Conservation (phyloP, 306 rosid species). For the Betula pendula region DNA sequence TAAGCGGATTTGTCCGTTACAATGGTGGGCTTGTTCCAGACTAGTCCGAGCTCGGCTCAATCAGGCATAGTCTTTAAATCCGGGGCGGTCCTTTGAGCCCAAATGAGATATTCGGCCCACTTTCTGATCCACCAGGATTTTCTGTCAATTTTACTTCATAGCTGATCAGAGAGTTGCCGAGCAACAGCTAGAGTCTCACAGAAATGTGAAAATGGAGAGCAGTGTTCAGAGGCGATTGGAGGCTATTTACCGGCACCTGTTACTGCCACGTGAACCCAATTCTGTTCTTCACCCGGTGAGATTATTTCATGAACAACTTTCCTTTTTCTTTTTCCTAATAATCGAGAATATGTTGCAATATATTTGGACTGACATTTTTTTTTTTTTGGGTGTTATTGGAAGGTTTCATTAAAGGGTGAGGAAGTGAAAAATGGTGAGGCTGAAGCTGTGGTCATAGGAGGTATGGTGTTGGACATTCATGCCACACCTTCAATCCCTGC, state of each 20-base stretch:
- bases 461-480: constrained; percentile 88
- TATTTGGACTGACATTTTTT: neutral
- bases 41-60: too few relatives aligned
- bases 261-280: neutral
- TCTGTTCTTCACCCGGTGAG: constrained; percentile 31
- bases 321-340: neutral
- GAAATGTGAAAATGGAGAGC: constrained; percentile 29
- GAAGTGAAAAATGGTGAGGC: constrained; percentile 32
- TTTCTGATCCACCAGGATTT: too few relatives aligned
- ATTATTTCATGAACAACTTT: neutral
- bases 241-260: constrained; percentile 38
- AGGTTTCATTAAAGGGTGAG: constrained; percentile 27
- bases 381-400: constrained; percentile 20
- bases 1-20: too few relatives aligned
- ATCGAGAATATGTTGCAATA: neutral
- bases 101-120: too few relatives aligned
- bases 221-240: constrained; percentile 38
- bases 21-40: too few relatives aligned
- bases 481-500: constrained; percentile 43
- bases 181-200: neutral
- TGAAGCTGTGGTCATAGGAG: constrained; percentile 76
- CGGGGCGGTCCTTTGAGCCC: too few relatives aligned
- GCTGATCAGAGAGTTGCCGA: neutral
- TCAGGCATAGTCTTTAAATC: too few relatives aligned
- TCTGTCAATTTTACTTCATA: neutral